Conservation (phyloP, 2,329 filamentous ascomycete species). For the Colletotrichum acutatum region DNA sequence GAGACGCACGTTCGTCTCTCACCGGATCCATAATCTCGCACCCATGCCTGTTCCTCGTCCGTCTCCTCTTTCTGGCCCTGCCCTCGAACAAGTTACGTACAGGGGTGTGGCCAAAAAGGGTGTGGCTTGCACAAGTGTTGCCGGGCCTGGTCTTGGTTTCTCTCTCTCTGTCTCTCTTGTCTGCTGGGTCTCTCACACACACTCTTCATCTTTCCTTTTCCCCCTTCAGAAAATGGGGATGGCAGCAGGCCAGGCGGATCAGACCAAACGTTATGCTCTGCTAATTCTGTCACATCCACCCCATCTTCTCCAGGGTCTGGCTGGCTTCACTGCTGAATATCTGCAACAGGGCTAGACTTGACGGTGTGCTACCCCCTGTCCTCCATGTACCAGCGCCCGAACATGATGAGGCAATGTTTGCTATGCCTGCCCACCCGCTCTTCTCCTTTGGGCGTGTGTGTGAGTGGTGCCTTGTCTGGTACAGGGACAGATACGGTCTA, state of each 20-base stretch:
- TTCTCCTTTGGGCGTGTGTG: conserved; percentile 13
- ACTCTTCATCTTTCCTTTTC: background rate
- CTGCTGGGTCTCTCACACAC: conserved; percentile 14
- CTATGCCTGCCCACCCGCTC: conserved; percentile 29
- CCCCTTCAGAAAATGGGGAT: conserved; percentile 35
- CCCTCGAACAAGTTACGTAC: conserved; percentile 10
- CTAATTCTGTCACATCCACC: conserved; percentile 47
- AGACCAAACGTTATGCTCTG: conserved; percentile 48
- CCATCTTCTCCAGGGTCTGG: conserved; percentile 43
- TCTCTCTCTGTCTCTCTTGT: conserved; percentile 27
- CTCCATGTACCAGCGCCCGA: conserved; percentile 42
- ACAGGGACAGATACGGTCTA: conserved; percentile 13
- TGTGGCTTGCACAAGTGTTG: conserved; percentile 30
- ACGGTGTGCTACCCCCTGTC: conserved; percentile 48
- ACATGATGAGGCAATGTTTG: conserved; percentile 39
- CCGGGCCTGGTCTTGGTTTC: conserved; percentile 33
- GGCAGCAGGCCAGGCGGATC: conserved; percentile 44
- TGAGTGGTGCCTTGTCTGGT: conserved; percentile 12
- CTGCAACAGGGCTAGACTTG: conserved; percentile 55
- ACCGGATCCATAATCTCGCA: conserved; percentile 36
- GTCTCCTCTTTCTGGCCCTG: conserved; percentile 33
- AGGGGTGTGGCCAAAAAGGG: conserved; percentile 32
- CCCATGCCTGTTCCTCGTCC: conserved; percentile 28
- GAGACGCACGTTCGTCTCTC: conserved; percentile 35
- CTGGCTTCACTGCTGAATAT: conserved; percentile 36